phyloP scores from a whole-genome alignment of 306 rosid genomes.

The Citrullus amarus region DNA sequence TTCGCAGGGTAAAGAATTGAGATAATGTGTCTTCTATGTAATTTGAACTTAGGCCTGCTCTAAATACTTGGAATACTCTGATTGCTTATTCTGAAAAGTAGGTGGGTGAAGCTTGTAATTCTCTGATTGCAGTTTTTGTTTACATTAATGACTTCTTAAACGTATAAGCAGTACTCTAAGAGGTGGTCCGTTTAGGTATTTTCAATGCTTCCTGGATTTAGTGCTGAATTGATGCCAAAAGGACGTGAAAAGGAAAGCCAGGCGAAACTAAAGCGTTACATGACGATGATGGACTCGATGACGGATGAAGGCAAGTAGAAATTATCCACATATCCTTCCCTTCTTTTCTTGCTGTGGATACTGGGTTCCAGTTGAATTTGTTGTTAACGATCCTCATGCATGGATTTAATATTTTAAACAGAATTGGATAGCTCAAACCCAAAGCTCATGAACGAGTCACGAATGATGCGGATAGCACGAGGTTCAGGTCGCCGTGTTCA shows the following conservation, averaged over 20 bases:
- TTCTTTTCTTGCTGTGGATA: not conserved
- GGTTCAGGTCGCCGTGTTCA: constrained; percentile 62
- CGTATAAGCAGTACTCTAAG: not conserved
- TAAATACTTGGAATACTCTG: not conserved
- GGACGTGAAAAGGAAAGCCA: constrained; percentile 91
- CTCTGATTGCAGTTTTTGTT: not conserved
- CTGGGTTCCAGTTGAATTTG: not conserved
- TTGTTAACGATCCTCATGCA: not conserved
- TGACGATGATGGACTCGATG: constrained; percentile 99
- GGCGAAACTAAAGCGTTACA: constrained; percentile 76
- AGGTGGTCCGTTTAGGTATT: constrained; percentile 35
- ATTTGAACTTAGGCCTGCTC: not conserved
- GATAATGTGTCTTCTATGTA: not conserved
- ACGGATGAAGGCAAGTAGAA: constrained; percentile 62
- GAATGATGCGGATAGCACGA: constrained; percentile 71
- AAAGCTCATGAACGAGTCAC: constrained; percentile 64
- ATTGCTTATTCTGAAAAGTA: not conserved
- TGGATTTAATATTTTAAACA: constrained; percentile 18
- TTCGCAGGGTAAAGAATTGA: not conserved
- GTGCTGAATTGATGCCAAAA: constrained; percentile 72
- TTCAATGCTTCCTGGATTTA: constrained; percentile 77
- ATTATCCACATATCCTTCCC: not conserved
- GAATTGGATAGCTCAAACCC: constrained; percentile 82
- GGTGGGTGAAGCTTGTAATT: not conserved
- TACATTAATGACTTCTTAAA: not conserved